Conservation (phyloP, 208 protist genomes). For the Trypanosoma vivax region DNA sequence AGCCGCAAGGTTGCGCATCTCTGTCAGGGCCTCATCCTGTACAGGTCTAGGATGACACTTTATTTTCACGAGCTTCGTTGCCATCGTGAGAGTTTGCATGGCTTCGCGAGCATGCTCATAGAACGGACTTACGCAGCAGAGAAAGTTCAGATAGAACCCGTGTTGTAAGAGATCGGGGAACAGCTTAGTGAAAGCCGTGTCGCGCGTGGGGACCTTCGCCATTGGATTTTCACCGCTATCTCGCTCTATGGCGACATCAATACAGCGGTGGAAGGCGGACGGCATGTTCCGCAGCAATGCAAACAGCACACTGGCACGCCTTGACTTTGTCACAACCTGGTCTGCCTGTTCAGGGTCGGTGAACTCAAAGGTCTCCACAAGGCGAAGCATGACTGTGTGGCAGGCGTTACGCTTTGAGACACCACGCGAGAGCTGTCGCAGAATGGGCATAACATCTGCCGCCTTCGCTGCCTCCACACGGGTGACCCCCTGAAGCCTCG, state of each 20-base stretch:
- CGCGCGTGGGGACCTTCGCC: constrained; percentile 76
- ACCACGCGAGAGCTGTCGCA: constrained; percentile 44
- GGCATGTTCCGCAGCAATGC: constrained; percentile 69
- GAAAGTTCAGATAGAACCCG: constrained; percentile 57
- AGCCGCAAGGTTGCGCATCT: constrained; percentile 70
- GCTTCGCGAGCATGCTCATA: constrained; percentile 73
- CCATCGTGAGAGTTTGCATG: constrained; percentile 60
- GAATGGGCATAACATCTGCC: constrained; percentile 24
- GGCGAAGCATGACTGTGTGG: constrained; percentile 63
- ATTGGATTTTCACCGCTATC: constrained; percentile 81
- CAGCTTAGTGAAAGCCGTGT: constrained; percentile 73
- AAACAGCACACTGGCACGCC: constrained; percentile 70
- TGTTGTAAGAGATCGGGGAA: constrained; percentile 67
- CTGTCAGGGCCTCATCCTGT: constrained; percentile 68
- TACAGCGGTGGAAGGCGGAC: constrained; percentile 69
- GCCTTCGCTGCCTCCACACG: constrained; percentile 26
- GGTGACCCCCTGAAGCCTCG: constrained; percentile 49
- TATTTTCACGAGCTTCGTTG: constrained; percentile 48
- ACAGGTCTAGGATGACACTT: constrained; percentile 50
- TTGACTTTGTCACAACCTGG: constrained; percentile 68
- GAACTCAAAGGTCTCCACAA: constrained; percentile 84
- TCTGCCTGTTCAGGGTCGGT: constrained; percentile 58
- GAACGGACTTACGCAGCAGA: constrained; percentile 78
- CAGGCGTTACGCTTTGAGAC: constrained; percentile 60
- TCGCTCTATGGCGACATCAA: constrained; percentile 78